Base-by-base conservation (phyloP, 441 rosid genomes). In the Erysimum pusillum region DNA sequence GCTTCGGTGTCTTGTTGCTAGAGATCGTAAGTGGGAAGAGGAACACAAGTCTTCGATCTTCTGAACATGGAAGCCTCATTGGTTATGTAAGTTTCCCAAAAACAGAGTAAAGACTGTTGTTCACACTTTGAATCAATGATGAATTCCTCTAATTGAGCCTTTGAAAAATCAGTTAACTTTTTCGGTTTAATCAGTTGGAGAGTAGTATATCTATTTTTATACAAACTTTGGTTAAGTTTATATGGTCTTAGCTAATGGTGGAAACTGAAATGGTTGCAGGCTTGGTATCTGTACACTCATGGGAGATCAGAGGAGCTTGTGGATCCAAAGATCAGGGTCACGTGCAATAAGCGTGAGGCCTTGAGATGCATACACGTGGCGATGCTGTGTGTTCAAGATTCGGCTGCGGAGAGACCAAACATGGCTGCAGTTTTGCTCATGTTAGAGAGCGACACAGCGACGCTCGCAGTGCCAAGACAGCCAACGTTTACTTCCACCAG, bases 1-100 rank as follows among this genome's bases (percentile, higher is more conserved):
- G 98, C 83, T 92, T 92, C 10, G 98, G 99, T 17, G 98, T 95
- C 25, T 68, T 95, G 67, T 67, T 95, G 67, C 75, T 95, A 4
- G 99, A 95, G 88, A 88, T 95, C 34, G 56, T 92, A 9, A 84
- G 91, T 18, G 98, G 99, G 71, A 76, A 86, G 74, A 86, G 86
- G 81, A 95, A 95, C 82, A 83, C 85, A 4, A 87, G 96, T 79
- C 92, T 90, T 77, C 88, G 91, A 4, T 65, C 78, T 38, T 25
- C 85, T 0, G 89, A 91, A 13, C 84, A 86, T 62, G 73, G 83
- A 31, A 87, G 81, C 74, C 92, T 95, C 44, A 84, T 89, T 9
- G 84, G 83, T 46, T 85, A 87, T 58, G 98, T 92, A 85, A 90
- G 96, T 84, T 56, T 28, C 65, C 31, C 31, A 39, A 57, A 56